Conservation (phyloP, 2,329 filamentous ascomycete species). For the Lachnellula willkommii region DNA sequence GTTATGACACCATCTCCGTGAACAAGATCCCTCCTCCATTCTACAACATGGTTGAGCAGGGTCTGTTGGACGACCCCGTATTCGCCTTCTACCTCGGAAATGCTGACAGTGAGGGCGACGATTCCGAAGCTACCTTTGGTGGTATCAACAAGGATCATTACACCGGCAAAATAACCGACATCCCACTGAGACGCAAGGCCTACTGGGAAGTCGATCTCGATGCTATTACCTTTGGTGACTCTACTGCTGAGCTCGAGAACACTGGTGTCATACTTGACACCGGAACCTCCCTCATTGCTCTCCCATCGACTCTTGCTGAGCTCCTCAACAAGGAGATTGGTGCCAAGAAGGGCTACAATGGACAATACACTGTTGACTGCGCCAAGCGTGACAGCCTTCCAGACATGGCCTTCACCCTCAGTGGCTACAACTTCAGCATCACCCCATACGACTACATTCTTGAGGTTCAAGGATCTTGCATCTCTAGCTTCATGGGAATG, state of each 20-base stretch:
- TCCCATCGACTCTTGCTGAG: slow-evolving; percentile 86
- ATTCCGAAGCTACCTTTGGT: slow-evolving; percentile 86
- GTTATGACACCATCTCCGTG: slow-evolving; percentile 94
- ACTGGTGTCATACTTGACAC: slow-evolving; percentile 98
- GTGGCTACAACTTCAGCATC: slow-evolving; percentile 90
- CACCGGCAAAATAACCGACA: slow-evolving; percentile 82
- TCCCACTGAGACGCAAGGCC: slow-evolving; percentile 94
- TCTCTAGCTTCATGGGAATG: slow-evolving; percentile 97
- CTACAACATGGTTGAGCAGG: slow-evolving; percentile 91
- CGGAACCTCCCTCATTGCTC: slow-evolving; percentile 93
- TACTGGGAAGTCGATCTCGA: slow-evolving; percentile 99
- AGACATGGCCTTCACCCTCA: slow-evolving; percentile 85
- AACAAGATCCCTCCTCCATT: slow-evolving; percentile 93
- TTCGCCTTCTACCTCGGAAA: slow-evolving; percentile 95
- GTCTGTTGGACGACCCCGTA: slow-evolving; percentile 81
- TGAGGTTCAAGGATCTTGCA: slow-evolving; percentile 90
- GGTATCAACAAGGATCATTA: slow-evolving; percentile 77
- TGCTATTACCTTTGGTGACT: slow-evolving; percentile 80
- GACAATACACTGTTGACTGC: slow-evolving; percentile 94
- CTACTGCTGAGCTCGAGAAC: slow-evolving; percentile 82
- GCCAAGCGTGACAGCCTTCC: slow-evolving; percentile 75
- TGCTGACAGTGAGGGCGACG: slow-evolving; percentile 59
- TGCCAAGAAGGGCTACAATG: slow-evolving; percentile 95
- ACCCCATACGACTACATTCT: slow-evolving; percentile 88
- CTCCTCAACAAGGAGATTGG: slow-evolving; percentile 97